Evolutionary conservation across 805 yeast species (phyloP), one percentile per base, ranked within the genome.

Genomic region (Candida boidinii): DNA sequence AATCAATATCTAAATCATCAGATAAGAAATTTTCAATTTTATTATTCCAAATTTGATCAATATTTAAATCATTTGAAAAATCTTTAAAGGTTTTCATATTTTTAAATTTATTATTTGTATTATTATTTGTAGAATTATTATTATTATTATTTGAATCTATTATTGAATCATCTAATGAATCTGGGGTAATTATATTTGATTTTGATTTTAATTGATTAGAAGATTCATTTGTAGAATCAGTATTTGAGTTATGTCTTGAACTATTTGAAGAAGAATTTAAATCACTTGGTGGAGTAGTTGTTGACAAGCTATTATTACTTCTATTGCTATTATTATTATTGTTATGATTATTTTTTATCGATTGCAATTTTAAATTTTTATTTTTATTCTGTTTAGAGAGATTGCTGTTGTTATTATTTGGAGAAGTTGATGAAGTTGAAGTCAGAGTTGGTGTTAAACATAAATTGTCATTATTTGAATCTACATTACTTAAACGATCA

Each of bases 271-370:
- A 29, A 14, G 39, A 36, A 17, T 36, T 29, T n/a, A n/a, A n/a
- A 31, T 42, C 49, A 23, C 51, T 31, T 9, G 55, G 50, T 10
- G 56, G 55, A 3, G 55, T 50, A 1, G 49, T 48, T 34, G 46
- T 33, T 30, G 34, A 45, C 6, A 33, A 22, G 11, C 22, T 35
- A 15, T 30, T 35, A 22, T 15, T 24, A 7, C n/a, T n/a, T 15
- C 17, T 22, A 16, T 22, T 23, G 12, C 8, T 11, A 17, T 23
- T 14, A n/a, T 15, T 18, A 23, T 20, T 25, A 13, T 29, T 15
- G 26, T 17, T 29, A 27, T 32, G 28, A 31, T n/a, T n/a, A 17
- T n/a, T 15, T 16, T 15, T 17, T 15, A 16, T 13, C 17, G 6
- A 13, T 18, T 20, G 5, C 12, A 7, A 17, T 13, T 16, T 14